Base-by-base conservation (phyloP, 1,284 basidiomycete species). In the Wallemia ichthyophaga region DNA sequence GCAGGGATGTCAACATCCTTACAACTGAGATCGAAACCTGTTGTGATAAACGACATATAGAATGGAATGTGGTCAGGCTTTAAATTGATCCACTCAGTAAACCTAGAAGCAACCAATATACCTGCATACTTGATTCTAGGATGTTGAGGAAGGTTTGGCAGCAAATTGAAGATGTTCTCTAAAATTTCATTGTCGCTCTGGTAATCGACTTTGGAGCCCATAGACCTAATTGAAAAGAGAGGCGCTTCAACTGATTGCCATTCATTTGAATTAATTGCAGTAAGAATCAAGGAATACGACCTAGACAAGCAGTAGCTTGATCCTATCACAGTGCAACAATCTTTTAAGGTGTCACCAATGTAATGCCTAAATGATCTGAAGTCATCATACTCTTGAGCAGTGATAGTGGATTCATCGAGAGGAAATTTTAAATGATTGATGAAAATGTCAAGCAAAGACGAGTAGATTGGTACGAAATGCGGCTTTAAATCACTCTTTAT, bases 241-340 rank as follows among this genome's bases (percentile, higher is more conserved):
- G 94, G 94, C 0, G 94, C 94, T 69, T 99, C 94, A 58, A 99
- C 82, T 66, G 88, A 87, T 70, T 98, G 94, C 94, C 94, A 99
- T 31, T 64, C 71, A 21, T 73, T 73, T 27, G 73, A 74, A 3
- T 78, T 72, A 61, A 96, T 74, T 1, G 84, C 83, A 1, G 72
- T 69, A 23, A 81, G 79, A 63, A 96, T 83, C 68, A 87, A 76
- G 59, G 84, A 78, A 68, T 88, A 85, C 11, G 88, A 79, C 7
- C 81, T 75, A 58, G 81, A 72, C 53, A 99, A 75, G 66, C 94
- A 98, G 2, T 77, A 75, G 57, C 87, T 81, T 1, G 89, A 78
- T 27, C 89, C 85, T 32, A 99, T 77, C 32, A 99, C 89, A 63
- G 83, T 79, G 71, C 94, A 98, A 69, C 94, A 98, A 69, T 99